Conservation (phyloP, 2,329 filamentous ascomycete genomes). For the Eutypella sp. region DNA sequence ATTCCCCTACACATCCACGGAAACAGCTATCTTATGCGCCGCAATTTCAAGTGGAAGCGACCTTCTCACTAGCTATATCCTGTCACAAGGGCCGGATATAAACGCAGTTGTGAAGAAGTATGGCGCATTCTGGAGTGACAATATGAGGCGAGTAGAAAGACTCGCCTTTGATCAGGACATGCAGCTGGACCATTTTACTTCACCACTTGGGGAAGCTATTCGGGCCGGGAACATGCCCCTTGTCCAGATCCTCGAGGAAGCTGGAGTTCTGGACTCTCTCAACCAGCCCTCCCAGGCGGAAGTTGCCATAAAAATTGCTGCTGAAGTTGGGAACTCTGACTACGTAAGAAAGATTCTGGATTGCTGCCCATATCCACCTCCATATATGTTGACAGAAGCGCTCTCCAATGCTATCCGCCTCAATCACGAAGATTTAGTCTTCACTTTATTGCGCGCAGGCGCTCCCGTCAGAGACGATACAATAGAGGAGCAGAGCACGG, state of each 20-base stretch:
- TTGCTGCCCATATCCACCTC: neutral
- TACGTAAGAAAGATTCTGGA: neutral
- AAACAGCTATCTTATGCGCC: neutral
- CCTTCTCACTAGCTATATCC: neutral
- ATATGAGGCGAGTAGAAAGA: no score
- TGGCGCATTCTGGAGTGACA: neutral
- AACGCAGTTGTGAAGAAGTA: neutral
- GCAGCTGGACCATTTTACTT: neutral
- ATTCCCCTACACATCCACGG: neutral
- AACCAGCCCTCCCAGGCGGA: neutral
- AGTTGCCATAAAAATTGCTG: neutral
- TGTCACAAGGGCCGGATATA: neutral
- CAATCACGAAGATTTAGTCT: neutral
- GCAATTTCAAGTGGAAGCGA: neutral
- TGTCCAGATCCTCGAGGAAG: slow-evolving; percentile 1
- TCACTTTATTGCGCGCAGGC: neutral
- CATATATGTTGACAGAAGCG: neutral
- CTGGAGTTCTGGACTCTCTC: neutral
- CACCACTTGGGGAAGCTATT: slow-evolving; percentile 1
- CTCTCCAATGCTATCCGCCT: neutral
- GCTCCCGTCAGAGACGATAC: neutral
- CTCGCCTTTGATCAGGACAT: neutral
- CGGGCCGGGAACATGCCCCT: neutral
- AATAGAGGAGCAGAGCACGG: neutral
- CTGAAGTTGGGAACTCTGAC: neutral